Percentiles rank a stretch among this genome's conserved stretches.
phyloP scores from a whole-genome alignment of 2,329 filamentous ascomycete species.

The Penicillium sp. region DNA sequence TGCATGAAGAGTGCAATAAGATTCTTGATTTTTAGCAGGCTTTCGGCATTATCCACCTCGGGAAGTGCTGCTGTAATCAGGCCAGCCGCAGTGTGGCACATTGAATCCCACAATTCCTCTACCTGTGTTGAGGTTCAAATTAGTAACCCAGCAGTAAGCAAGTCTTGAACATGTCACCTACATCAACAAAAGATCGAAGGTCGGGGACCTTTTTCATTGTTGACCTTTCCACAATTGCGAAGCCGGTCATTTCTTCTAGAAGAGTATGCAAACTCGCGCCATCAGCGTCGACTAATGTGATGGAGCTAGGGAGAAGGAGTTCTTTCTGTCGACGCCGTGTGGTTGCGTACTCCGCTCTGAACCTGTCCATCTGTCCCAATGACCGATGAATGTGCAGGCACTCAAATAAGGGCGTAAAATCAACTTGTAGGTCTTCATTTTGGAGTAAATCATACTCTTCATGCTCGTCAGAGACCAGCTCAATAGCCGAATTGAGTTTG shows the following conservation, averaged over 20 bases:
- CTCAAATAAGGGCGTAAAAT: conserved; percentile 92
- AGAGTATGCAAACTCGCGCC: conserved; percentile 82
- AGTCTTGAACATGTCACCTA: conserved; percentile 39
- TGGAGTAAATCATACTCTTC: conserved; percentile 95
- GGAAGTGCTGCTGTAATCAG: conserved; percentile 76
- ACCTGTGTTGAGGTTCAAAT: conserved; percentile 56
- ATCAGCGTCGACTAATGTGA: conserved; percentile 77
- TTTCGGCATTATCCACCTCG: conserved; percentile 81
- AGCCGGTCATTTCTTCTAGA: conserved; percentile 89
- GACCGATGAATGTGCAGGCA: conserved; percentile 95
- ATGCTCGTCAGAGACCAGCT: conserved; percentile 88
- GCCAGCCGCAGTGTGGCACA: conserved; percentile 82
- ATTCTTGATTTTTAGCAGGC: conserved; percentile 90
- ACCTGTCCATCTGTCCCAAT: conserved; percentile 85
- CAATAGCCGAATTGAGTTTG: conserved; percentile 91
- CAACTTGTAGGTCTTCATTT: conserved; percentile 90
- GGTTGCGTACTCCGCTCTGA: conserved; percentile 84
- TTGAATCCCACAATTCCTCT: conserved; percentile 98
- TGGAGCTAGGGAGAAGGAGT: conserved; percentile 69
- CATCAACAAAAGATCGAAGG: conserved; percentile 76
- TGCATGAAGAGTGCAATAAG: conserved; percentile 92
- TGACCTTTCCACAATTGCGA: conserved; percentile 91
- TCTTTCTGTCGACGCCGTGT: conserved; percentile 91
- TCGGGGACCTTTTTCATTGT: conserved; percentile 85
- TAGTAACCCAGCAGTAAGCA: background rate